Evolutionary conservation across 345 rosid genomes (phyloP).

Genomic region (Erucastrum elatum): DNA sequence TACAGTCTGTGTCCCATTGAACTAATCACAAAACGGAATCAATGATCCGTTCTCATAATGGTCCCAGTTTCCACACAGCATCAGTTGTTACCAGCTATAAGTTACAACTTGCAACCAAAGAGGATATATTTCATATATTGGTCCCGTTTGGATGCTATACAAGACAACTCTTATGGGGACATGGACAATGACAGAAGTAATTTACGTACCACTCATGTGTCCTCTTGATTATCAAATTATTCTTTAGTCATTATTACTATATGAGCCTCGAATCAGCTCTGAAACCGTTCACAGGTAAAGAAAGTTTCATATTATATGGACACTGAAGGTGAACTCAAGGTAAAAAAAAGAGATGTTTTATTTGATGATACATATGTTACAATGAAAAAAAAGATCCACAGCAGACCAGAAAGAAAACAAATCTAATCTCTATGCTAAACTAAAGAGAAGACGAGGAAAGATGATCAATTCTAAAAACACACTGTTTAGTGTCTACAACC

Average conservation of each 20-base stretch:
- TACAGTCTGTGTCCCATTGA: not conserved
- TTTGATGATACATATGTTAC: slow-evolving; percentile 35
- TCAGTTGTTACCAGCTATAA: slow-evolving; percentile 24
- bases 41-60: not conserved
- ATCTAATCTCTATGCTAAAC: slow-evolving; percentile 19
- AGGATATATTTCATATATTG: not conserved
- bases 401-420: slow-evolving; percentile 19
- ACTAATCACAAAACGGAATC: not conserved
- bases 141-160: slow-evolving; percentile 22
- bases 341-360: slow-evolving; percentile 17
- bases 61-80: slow-evolving; percentile 26
- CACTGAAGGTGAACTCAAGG: not conserved
- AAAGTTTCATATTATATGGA: not conserved
- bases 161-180: slow-evolving; percentile 5
- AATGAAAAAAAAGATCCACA: slow-evolving; percentile 8
- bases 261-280: not conserved
- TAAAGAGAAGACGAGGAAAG: not conserved
- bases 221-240: not conserved
- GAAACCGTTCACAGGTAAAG: not conserved
- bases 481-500: slow-evolving; percentile 28
- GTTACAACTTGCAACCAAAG: slow-evolving; percentile 7
- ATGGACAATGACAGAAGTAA: slow-evolving; percentile 28
- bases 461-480: slow-evolving; percentile 1
- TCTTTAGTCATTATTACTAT: not conserved
- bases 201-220: not conserved